Conservation (phyloP, 1,284 basidiomycete species). For the Ceratobasidium sp. region DNA sequence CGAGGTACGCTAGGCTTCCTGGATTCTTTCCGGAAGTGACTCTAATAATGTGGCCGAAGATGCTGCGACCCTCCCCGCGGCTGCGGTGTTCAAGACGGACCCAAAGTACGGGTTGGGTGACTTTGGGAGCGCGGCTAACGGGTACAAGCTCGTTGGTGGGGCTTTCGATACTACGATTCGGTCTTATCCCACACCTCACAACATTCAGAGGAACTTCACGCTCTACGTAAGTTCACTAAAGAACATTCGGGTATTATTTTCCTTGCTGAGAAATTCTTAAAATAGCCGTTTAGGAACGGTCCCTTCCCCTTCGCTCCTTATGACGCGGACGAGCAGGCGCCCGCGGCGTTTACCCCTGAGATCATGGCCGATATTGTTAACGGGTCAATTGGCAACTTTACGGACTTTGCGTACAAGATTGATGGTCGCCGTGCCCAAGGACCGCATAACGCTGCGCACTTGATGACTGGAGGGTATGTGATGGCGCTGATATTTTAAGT, state of each 20-base stretch:
- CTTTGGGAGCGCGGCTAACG: background rate
- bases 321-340: slow-evolving; percentile 16
- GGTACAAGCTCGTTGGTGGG: slow-evolving; percentile 1
- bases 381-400: slow-evolving; percentile 37
- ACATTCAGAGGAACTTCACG: slow-evolving; percentile 17
- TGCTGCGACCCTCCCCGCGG: background rate
- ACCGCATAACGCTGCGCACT: slow-evolving; percentile 38
- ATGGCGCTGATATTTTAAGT: background rate
- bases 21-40: no score
- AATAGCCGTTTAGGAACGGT: slow-evolving; percentile 12
- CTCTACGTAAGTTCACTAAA: slow-evolving; percentile 5
- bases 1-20: no score
- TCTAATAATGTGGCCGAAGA: slow-evolving; percentile 11
- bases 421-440: slow-evolving; percentile 42
- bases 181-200: slow-evolving; percentile 37
- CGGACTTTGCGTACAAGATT: slow-evolving; percentile 26
- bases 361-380: slow-evolving; percentile 6
- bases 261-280: slow-evolving; percentile 26
- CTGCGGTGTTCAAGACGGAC: slow-evolving; percentile 31
- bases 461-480: slow-evolving; percentile 29
- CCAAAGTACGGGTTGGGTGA: slow-evolving; percentile 15
- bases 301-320: slow-evolving; percentile 35
- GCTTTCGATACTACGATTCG: slow-evolving; percentile 21
- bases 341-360: slow-evolving; percentile 8
- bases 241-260: no score